Conservation (phyloP, 164 flowering plant genomes). For the Berberis thunbergii region DNA sequence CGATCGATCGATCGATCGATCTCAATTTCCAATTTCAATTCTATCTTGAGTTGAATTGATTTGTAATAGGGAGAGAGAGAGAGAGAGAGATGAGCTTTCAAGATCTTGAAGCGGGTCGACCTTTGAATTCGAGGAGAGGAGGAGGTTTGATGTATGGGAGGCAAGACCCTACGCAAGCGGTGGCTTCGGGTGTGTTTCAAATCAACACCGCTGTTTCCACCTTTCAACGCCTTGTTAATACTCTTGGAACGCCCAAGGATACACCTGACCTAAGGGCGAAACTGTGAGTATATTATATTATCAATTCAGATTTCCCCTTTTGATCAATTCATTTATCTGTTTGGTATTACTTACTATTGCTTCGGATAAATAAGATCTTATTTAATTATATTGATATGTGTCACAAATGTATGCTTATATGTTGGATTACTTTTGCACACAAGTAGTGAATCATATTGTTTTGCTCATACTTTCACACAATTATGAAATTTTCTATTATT, state of each 20-base stretch:
- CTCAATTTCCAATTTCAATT: too few relatives aligned
- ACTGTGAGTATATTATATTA: constrained; percentile 28
- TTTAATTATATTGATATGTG: too few relatives aligned
- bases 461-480: too few relatives aligned
- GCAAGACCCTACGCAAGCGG: constrained; percentile 47
- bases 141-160: constrained; percentile 8
- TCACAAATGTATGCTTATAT: too few relatives aligned
- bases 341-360: too few relatives aligned
- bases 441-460: too few relatives aligned
- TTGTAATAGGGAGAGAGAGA: too few relatives aligned
- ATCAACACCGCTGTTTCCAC: constrained; percentile 53
- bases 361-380: too few relatives aligned
- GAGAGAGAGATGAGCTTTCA: constrained; percentile 39
- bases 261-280: constrained; percentile 50
- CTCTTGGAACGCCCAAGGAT: constrained; percentile 64
- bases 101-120: constrained; percentile 49
- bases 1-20: too few relatives aligned
- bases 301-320: background rate
- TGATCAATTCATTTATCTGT: background rate
- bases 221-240: constrained; percentile 52
- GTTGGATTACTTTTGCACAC: too few relatives aligned
- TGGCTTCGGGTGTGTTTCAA: constrained; percentile 51
- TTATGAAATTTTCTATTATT: too few relatives aligned
- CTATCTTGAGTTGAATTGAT: too few relatives aligned
- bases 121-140: constrained; percentile 17